Base-by-base conservation (phyloP, 345 rosid genomes). In the Odontarrhena argentea region DNA sequence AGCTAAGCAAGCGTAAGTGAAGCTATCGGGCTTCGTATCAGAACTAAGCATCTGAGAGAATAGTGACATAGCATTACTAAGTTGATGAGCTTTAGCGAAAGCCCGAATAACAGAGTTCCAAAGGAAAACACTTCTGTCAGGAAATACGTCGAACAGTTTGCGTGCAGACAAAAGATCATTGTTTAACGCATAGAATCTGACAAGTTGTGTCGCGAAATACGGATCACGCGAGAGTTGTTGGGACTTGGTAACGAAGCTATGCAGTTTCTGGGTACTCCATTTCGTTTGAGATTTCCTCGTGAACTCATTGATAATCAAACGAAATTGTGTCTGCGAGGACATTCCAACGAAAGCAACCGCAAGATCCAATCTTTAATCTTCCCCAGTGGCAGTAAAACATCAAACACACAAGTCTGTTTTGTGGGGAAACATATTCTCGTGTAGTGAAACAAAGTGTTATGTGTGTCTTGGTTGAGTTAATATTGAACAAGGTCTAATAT, bases 101-200 rank as follows among this genome's bases (percentile, higher is more conserved):
- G 88, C 95, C 15, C 96, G 87, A 69, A 93, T 82, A 9, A 85
- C 75, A 64, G 95, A 80, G 74, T 88, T 88, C 98, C 96, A 90
- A 15, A 88, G 86, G 82, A 80, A 93, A 65, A 93, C 82, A 47
- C 91, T 91, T 73, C 85, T 80, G 6, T 77, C 80, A 34, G 87
- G 88, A 71, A 73, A 82, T 88, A 55, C 63, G 61, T 86, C 89
- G 82, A 93, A 93, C 92, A 90, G 64, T 51, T 82, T 68, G 60
- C 85, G 84, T 2, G 94, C 96, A 10, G 84, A 76, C 7, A 0
- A 1, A n/a, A 90, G 78, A 64, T 81, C 78, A 55, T 73, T 63
- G 54, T 77, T 86, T 53, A 63, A n/a, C 0, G 87, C 80, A 34
- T 90, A 90, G 61, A 72, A 46, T 52, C 94, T 78, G 0, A 80